Conservation (phyloP, 306 rosid species). For the Trifolium subterraneum region DNA sequence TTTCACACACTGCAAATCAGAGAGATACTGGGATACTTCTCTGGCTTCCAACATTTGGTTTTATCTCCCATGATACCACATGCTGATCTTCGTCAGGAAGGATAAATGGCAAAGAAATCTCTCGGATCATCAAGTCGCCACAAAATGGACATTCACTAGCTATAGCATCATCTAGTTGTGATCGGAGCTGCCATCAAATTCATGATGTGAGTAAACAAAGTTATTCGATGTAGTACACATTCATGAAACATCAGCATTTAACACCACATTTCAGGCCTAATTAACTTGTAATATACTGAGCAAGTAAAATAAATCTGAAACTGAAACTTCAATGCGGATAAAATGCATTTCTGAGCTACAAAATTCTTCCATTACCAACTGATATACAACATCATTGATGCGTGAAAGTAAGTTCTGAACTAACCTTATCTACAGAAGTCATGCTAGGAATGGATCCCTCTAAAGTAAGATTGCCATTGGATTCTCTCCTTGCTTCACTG, state of each 20-base stretch:
- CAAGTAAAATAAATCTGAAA: slow-evolving; percentile 14
- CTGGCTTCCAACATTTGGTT: slow-evolving; percentile 67
- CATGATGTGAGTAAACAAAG: slow-evolving; percentile 20
- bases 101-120: slow-evolving; percentile 84
- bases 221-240: background rate
- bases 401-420: slow-evolving; percentile 42
- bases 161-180: slow-evolving; percentile 91
- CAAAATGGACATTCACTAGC: slow-evolving; percentile 98
- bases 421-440: slow-evolving; percentile 81
- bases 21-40: slow-evolving; percentile 67
- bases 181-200: slow-evolving; percentile 71
- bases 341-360: slow-evolving; percentile 17
- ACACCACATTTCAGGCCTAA: slow-evolving; percentile 15
- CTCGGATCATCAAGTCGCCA: slow-evolving; percentile 89
- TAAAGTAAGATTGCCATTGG: slow-evolving; percentile 66
- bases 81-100: slow-evolving; percentile 69
- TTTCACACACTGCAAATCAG: slow-evolving; percentile 45
- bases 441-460: slow-evolving; percentile 83
- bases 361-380: slow-evolving; percentile 7
- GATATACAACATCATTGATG: slow-evolving; percentile 32
- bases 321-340: slow-evolving; percentile 32
- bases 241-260: slow-evolving; percentile 22
- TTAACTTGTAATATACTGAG: too few relatives aligned
- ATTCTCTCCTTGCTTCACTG: slow-evolving; percentile 80
- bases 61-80: slow-evolving; percentile 83